Evolutionary conservation across 2,329 filamentous ascomycete species (phyloP), one percentile per base, ranked within the genome.

Genomic region (Aspergillus vadensis): DNA sequence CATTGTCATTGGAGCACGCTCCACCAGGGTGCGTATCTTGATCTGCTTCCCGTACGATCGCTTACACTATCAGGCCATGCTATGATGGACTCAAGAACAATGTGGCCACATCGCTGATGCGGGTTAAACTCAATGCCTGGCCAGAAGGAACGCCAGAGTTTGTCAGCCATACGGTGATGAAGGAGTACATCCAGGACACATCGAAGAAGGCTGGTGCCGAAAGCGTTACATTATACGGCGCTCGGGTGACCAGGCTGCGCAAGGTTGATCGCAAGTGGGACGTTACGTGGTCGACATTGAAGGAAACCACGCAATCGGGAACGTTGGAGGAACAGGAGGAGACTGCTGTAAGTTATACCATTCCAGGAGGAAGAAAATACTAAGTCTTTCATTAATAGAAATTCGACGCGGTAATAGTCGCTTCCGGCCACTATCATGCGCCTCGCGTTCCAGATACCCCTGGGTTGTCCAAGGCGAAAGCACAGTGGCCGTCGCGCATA

Each of bases 101-200:
- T 60, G 81, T 85, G 15, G 76, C 79, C 5, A 84, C 83, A 2
- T 76, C 77, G 4, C 70, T 84, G 59, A 80, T 85, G 68, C 74
- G 80, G 47, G 80, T 80, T 2, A 81, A 76, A 19, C 71, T 83
- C 49, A 80, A 80, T 55, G 63, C 70, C 5, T 91, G 88, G 83
- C 85, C 86, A 0, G 72, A 81, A 5, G 84, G 83, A 0, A 89
- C 86, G 0, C 81, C 82, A 2, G 83, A 86, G 15, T 85, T 85
- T 61, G 83, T 88, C 4, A 81, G 76, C 2, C 88, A 90, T 60
- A 68, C 74, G 15, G 78, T 83, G 0, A 74, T 90, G 8, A 82
- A 82, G 36, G 75, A 82, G 2, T 91, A 91, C 66, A 82, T 91
- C 4, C 83, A 87, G 61, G 79, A 82, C n/a, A 83, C 87, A 0